Evolutionary conservation across 225 moss, liverwort and hornwort genomes (phyloP).

Genomic region (Polytrichum formosum): DNA sequence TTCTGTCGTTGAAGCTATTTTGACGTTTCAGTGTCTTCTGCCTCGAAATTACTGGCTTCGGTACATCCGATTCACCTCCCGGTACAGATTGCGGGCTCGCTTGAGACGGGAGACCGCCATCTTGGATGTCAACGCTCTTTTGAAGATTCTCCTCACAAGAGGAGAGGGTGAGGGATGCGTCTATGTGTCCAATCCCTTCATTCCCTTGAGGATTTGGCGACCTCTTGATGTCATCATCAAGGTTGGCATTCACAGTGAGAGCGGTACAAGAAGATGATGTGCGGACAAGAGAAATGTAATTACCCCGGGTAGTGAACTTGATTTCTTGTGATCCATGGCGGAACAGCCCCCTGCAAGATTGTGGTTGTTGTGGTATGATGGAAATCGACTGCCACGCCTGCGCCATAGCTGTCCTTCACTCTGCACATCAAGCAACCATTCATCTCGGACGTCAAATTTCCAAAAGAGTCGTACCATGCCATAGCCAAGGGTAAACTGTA

Average conservation of each 20-base stretch:
- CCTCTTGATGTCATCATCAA: constrained; percentile 3
- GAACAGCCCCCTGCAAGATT: not conserved
- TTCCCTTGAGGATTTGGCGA: constrained; percentile 5
- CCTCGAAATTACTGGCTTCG: not conserved
- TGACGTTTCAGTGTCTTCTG: not conserved
- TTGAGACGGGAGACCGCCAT: not conserved
- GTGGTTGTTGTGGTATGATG: not conserved
- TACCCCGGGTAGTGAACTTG: not conserved
- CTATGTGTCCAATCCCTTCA: not conserved
- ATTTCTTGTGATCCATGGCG: not conserved
- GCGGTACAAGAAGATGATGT: not conserved
- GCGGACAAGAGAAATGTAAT: not conserved
- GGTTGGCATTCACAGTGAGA: not conserved
- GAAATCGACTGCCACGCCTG: not conserved
- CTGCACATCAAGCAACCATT: not conserved
- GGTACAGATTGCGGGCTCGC: not conserved
- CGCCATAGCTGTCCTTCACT: constrained; percentile 2
- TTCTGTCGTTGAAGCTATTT: not conserved
- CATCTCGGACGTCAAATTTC: no score
- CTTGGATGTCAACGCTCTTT: not conserved
- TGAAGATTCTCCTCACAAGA: not conserved
- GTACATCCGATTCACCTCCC: not conserved
- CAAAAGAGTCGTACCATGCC: no score
- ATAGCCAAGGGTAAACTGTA: no score
- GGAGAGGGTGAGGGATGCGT: not conserved